phyloP scores from a whole-genome alignment of 2,329 filamentous ascomycete genomes.

The Colletotrichum tropicale region DNA sequence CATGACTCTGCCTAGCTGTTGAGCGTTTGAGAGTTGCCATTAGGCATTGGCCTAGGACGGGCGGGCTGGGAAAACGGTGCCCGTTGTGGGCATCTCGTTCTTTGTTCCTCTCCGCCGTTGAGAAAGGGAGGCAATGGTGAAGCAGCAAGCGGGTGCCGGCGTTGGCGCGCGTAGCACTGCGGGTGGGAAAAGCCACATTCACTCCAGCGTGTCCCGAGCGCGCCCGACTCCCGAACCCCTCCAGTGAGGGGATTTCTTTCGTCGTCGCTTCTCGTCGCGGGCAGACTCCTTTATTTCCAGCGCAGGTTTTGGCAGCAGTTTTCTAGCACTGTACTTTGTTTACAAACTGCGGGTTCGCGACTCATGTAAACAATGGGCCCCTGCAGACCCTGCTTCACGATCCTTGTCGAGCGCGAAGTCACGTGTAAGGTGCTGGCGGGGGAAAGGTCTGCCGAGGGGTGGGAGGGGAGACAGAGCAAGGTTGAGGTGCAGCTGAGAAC shows the following conservation, averaged over 20 bases:
- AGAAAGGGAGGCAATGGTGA: not conserved
- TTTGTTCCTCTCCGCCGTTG: not conserved
- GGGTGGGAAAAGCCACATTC: not conserved
- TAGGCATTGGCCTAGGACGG: not conserved
- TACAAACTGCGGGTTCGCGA: slow-evolving; percentile 17
- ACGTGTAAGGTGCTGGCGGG: not conserved
- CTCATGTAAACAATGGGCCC: slow-evolving; percentile 20
- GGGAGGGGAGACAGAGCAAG: not conserved
- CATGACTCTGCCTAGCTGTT: not conserved
- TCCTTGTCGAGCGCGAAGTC: slow-evolving; percentile 15
- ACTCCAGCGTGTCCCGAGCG: not conserved
- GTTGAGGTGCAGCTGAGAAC: not conserved
- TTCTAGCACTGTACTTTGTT: slow-evolving; percentile 13
- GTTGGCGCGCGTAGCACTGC: slow-evolving; percentile 5
- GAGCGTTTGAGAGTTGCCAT: not conserved
- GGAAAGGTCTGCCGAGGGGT: not conserved
- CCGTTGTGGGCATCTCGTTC: not conserved
- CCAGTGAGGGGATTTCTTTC: not conserved
- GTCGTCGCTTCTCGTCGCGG: not conserved
- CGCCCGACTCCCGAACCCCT: not conserved
- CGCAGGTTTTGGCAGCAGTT: not conserved
- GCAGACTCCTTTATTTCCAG: not conserved
- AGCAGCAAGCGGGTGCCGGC: not conserved
- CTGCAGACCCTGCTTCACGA: not conserved
- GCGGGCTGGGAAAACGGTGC: not conserved